phyloP scores from a whole-genome alignment of 495 filamentous ascomycete genomes.

The Thozetella sp. region DNA sequence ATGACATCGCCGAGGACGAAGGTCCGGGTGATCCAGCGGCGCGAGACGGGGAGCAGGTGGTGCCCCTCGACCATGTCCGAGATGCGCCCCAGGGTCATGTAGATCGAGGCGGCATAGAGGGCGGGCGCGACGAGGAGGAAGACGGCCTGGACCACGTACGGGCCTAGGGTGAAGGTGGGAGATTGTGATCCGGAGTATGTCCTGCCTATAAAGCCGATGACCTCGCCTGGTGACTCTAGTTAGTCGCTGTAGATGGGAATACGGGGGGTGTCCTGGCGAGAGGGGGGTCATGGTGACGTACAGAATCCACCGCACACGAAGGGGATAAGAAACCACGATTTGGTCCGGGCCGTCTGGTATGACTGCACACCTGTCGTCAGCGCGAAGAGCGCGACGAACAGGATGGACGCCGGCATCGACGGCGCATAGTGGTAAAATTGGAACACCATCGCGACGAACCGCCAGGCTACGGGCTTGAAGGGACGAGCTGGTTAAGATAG shows the following conservation, averaged over 20 bases:
- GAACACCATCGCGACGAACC: too few species aligned
- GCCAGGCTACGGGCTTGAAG: too few species aligned
- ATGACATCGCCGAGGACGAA: slow-evolving; percentile 49
- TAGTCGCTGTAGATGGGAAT: background rate
- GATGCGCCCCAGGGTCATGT: slow-evolving; percentile 42
- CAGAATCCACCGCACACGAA: slow-evolving; percentile 28
- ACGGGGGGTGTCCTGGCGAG: background rate
- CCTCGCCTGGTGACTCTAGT: slow-evolving; percentile 6
- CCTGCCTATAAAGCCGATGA: slow-evolving; percentile 8
- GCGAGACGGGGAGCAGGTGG: slow-evolving; percentile 29
- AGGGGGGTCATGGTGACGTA: slow-evolving; percentile 13
- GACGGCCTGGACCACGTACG: slow-evolving; percentile 10
- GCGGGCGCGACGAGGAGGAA: slow-evolving; percentile 15
- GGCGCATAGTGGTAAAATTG: slow-evolving; percentile 50
- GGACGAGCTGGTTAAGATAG: too few species aligned
- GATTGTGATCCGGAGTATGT: slow-evolving; percentile 10
- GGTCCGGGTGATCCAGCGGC: slow-evolving; percentile 36
- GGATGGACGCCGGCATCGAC: slow-evolving; percentile 43
- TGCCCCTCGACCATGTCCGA: slow-evolving; percentile 44
- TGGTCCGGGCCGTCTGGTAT: slow-evolving; percentile 39
- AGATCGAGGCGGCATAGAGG: slow-evolving; percentile 35
- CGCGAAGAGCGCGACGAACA: slow-evolving; percentile 51
- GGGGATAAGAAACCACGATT: slow-evolving; percentile 27
- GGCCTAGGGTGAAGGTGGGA: slow-evolving; percentile 11
- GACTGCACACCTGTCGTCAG: slow-evolving; percentile 39